Evolutionary conservation across 352 stramenopile species (phyloP).

Genomic region (Pythium scleroteichum): DNA sequence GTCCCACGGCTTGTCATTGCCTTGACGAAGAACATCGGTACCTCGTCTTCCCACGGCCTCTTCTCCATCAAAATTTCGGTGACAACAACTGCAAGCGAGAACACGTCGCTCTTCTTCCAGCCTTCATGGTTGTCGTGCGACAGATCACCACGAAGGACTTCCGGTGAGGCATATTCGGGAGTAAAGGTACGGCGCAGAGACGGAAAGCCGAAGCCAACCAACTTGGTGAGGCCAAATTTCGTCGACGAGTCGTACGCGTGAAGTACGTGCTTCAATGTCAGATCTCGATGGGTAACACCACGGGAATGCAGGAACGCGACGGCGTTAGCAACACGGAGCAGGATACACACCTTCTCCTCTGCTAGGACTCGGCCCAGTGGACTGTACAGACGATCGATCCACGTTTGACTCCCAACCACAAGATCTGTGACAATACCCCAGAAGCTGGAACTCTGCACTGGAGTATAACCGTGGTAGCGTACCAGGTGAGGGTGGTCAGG

Average conservation of each 20-base stretch:
- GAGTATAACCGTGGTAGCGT: background rate
- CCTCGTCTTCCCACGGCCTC: conserved; percentile 10
- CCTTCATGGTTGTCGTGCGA: background rate
- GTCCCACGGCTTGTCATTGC: conserved; percentile 6
- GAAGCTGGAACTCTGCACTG: background rate
- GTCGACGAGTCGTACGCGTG: conserved; percentile 1
- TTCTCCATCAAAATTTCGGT: conserved; percentile 9
- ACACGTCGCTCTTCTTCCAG: conserved; percentile 15
- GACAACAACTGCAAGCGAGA: conserved; percentile 4
- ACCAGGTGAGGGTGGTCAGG: conserved; percentile 1
- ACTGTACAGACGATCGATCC: conserved; percentile 3
- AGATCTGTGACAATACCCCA: conserved; percentile 10
- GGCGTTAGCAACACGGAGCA: conserved; percentile 2
- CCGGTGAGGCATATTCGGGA: conserved; percentile 7
- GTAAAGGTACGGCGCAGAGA: too few species aligned
- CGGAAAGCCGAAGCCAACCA: too few species aligned
- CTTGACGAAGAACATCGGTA: conserved; percentile 7
- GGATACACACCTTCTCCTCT: background rate
- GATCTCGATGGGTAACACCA: conserved; percentile 11
- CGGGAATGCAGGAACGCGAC: conserved; percentile 8
- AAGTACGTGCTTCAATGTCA: conserved; percentile 4
- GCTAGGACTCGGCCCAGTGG: background rate
- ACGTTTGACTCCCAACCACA: conserved; percentile 1
- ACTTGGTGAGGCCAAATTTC: background rate
- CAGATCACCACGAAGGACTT: conserved; percentile 1